Base-by-base conservation (phyloP, 257 asterid genomes). In the Penstemon eatonii region DNA sequence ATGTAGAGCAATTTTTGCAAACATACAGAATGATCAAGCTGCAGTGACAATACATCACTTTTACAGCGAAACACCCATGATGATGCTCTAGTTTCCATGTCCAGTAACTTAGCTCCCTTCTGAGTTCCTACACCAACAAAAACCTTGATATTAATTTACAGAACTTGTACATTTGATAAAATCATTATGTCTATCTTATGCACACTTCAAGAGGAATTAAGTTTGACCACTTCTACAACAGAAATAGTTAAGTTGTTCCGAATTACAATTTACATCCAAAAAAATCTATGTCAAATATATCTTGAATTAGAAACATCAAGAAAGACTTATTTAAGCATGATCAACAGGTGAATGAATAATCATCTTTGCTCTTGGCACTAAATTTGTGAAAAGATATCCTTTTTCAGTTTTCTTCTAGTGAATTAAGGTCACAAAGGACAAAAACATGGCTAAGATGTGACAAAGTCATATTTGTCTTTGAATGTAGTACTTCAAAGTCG, bases 41-140 rank as follows among this genome's bases (percentile, higher is more conserved):
- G 89, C 74, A 82, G 44, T 40, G 95, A 81, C 67, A 94, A 81
- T 60, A 86, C 89, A 74, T 94, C 97, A 75, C 97, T 94, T 77
- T 89, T 89, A 76, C 84, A 83, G 13, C 81, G 86, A 73, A 82
- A 81, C 71, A 75, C 75, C 85, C 86, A 76, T 52, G 89, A 74
- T 38, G 80, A 37, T 50, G 7, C 63, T 80, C 92, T 76, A 77
- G 94, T 83, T 78, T 89, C 97, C 63, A 85, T 54, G 77, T 86
- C 69, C 65, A 94, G 80, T 76, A 85, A 56, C 47, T 69, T 78
- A 79, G 88, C 97, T 87, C 99, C 99, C 65, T 68, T 76, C 73
- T 81, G 82, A 72, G 96, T 83, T 67, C 99, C 99, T 93, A 80
- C 63, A 73, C 56, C 68, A 74, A 70, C 50, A 56, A 56, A 73